Percentiles rank a stretch among this genome's conserved stretches.
Conservation (phyloP, 108 stramenopile genomes). For the Schizochytrium sp. region DNA sequence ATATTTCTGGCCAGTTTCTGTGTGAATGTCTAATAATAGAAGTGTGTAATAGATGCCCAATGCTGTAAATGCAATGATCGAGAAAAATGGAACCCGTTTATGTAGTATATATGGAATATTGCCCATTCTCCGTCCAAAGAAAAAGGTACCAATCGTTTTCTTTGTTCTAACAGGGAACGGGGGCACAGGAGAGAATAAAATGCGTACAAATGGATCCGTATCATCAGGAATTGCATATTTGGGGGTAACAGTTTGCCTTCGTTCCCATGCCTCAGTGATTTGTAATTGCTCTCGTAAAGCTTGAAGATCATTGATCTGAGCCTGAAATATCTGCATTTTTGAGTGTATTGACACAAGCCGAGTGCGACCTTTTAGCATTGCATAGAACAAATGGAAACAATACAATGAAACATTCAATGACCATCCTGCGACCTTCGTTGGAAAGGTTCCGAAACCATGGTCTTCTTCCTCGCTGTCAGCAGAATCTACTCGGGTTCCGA, state of each 20-base stretch:
- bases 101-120: not conserved
- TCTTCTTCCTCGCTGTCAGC: not conserved
- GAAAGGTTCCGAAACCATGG: not conserved
- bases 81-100: not conserved
- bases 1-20: not conserved
- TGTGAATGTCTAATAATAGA: not conserved
- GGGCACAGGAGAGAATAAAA: not conserved
- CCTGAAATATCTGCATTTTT: not conserved
- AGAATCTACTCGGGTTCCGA: not conserved
- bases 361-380: not conserved
- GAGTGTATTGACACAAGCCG: not conserved
- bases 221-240: not conserved
- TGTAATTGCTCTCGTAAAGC: not conserved
- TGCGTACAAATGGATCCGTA: not conserved
- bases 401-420: not conserved
- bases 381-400: not conserved
- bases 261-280: not conserved
- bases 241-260: not conserved
- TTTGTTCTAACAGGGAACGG: not conserved
- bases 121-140: not conserved
- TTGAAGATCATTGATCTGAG: not conserved
- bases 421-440: not conserved
- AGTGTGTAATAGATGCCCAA: not conserved
- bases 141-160: not conserved
- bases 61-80: not conserved